phyloP scores from a whole-genome alignment of 208 protist genomes.

The Trypanosomatidae sp. region DNA sequence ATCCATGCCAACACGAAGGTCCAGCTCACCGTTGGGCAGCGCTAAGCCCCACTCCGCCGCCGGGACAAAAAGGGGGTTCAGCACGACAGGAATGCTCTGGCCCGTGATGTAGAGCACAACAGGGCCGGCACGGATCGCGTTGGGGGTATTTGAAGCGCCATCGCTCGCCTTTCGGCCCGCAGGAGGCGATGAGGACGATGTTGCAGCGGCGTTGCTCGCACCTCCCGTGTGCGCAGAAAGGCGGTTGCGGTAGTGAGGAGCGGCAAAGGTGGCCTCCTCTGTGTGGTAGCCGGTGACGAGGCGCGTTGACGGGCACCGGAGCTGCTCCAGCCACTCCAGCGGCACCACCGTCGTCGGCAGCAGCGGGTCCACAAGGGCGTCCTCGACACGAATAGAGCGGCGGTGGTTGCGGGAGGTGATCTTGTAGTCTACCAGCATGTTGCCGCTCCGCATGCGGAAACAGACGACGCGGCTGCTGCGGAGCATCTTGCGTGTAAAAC shows the following conservation, averaged over 20 bases:
- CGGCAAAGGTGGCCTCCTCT: conserved; percentile 56
- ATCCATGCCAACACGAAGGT: conserved; percentile 84
- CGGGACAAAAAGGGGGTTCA: conserved; percentile 79
- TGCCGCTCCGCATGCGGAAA: conserved; percentile 64
- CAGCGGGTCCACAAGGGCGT: conserved; percentile 75
- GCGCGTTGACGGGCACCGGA: conserved; percentile 65
- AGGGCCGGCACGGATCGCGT: conserved; percentile 75
- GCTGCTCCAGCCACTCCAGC: conserved; percentile 75
- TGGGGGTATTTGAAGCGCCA: too few species aligned
- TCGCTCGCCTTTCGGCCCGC: too few species aligned
- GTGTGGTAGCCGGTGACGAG: conserved; percentile 74
- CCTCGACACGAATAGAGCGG: conserved; percentile 71
- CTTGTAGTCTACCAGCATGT: conserved; percentile 89
- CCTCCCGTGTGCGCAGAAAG: too few species aligned
- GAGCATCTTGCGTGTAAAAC: too few species aligned
- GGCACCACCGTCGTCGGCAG: conserved; percentile 66
- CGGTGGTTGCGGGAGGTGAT: conserved; percentile 76
- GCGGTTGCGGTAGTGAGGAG: conserved; percentile 38
- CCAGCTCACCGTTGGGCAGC: conserved; percentile 50
- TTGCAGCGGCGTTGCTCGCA: too few species aligned
- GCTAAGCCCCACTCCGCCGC: conserved; percentile 60
- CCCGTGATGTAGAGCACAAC: conserved; percentile 88
- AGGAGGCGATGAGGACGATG: too few species aligned
- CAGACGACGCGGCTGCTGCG: conserved; percentile 24
- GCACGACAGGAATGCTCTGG: conserved; percentile 64